Evolutionary conservation across 495 filamentous ascomycete genomes (phyloP).

Genomic region (Elasticomyces elasticus): DNA sequence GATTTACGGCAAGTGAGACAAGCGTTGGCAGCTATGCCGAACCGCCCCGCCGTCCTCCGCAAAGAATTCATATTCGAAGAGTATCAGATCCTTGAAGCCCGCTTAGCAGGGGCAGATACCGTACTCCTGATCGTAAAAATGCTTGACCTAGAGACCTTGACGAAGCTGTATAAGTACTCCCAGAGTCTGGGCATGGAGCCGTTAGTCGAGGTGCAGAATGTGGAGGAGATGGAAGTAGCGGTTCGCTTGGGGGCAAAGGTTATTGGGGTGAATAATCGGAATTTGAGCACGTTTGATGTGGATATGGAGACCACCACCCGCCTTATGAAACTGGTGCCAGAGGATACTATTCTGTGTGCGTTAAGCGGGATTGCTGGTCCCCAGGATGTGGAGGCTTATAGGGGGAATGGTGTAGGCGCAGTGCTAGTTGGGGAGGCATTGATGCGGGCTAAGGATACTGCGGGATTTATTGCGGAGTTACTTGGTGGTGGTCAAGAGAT

Average conservation of each 20-base stretch:
- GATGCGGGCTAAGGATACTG: conserved; percentile 75
- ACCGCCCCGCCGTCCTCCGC: conserved; percentile 80
- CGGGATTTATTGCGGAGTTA: conserved; percentile 70
- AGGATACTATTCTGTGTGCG: conserved; percentile 83
- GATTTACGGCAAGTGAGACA: conserved; percentile 83
- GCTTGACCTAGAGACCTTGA: conserved; percentile 67
- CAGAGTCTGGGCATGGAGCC: conserved; percentile 92
- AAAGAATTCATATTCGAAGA: conserved; percentile 99
- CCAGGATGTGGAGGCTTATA: conserved; percentile 82
- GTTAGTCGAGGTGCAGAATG: conserved; percentile 89
- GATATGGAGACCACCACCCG: conserved; percentile 90
- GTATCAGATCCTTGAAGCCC: conserved; percentile 94
- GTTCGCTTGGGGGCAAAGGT: conserved; percentile 82
- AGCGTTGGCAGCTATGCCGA: conserved; percentile 77
- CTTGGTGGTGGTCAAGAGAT: conserved; percentile 46
- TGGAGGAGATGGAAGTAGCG: conserved; percentile 83
- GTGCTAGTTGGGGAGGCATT: conserved; percentile 92
- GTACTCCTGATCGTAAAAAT: conserved; percentile 97
- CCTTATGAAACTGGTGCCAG: conserved; percentile 72
- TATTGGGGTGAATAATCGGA: conserved; percentile 96
- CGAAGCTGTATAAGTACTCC: conserved; percentile 76
- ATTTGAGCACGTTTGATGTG: conserved; percentile 91
- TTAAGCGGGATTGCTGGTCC: conserved; percentile 87
- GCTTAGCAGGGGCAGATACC: conserved; percentile 88
- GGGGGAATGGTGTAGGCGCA: conserved; percentile 79